Conservation (phyloP, 306 rosid genomes). For the Medicago truncatula region DNA sequence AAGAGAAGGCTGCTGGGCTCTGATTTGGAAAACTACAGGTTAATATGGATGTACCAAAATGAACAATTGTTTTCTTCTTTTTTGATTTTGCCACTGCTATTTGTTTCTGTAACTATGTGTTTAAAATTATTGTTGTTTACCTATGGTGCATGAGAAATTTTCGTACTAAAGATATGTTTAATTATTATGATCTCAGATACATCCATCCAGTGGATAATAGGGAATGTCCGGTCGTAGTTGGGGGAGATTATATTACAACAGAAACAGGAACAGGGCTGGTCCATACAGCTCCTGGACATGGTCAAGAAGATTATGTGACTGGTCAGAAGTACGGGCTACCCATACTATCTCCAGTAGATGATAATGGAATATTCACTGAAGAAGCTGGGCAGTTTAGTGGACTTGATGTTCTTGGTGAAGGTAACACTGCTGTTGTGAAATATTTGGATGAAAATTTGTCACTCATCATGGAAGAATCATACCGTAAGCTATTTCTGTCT, state of each 20-base stretch:
- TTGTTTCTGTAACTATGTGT: constrained; percentile 33
- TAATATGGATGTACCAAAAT: constrained; percentile 28
- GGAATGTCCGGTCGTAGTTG: constrained; percentile 84
- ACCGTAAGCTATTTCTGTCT: constrained; percentile 56
- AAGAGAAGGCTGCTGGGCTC: constrained; percentile 75
- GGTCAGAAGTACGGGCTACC: constrained; percentile 95
- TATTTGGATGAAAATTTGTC: constrained; percentile 80
- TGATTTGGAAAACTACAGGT: constrained; percentile 95
- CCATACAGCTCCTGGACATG: constrained; percentile 99
- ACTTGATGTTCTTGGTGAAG: constrained; percentile 94
- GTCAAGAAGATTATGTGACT: constrained; percentile 94
- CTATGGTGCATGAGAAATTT: constrained; percentile 16
- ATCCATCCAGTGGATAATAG: constrained; percentile 74
- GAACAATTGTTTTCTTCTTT: constrained; percentile 32
- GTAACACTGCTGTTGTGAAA: constrained; percentile 81
- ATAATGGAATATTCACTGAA: constrained; percentile 90
- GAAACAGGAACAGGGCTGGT: constrained; percentile 98
- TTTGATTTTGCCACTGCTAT: constrained; percentile 22
- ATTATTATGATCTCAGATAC: constrained; percentile 63
- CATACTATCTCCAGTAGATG: constrained; percentile 86
- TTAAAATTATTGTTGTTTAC: constrained; percentile 13
- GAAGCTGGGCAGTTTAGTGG: constrained; percentile 93
- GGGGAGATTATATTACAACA: constrained; percentile 96
- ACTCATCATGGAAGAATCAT: constrained; percentile 88
- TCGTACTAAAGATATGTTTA: constrained; percentile 28